phyloP scores from a whole-genome alignment of 1,284 basidiomycete species.

The Boletus holoroseus region DNA sequence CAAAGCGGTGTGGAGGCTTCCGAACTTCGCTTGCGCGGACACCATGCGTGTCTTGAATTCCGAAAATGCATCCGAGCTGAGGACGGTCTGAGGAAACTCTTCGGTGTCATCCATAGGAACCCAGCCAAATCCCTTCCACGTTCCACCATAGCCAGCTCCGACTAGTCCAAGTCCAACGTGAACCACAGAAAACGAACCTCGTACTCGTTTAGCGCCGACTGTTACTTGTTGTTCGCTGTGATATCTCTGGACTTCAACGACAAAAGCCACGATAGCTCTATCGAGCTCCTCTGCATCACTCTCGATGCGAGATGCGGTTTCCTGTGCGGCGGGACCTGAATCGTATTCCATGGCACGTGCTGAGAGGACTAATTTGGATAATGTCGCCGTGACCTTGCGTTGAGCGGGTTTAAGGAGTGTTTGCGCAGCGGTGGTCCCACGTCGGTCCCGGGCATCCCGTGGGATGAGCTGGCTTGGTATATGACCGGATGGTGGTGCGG shows the following conservation, averaged over 20 bases:
- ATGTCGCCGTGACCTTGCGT: conserved; percentile 70
- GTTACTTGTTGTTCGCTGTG: conserved; percentile 39
- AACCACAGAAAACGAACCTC: conserved; percentile 57
- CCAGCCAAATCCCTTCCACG: conserved; percentile 80
- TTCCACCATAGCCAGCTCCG: conserved; percentile 61
- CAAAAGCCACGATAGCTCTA: conserved; percentile 66
- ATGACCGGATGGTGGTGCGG: conserved; percentile 58
- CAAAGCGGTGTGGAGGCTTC: conserved; percentile 37
- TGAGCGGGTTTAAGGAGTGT: conserved; percentile 67
- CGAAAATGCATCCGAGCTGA: conserved; percentile 48
- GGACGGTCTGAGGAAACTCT: conserved; percentile 44
- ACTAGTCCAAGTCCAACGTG: conserved; percentile 69
- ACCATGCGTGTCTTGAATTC: conserved; percentile 48
- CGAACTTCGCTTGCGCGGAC: conserved; percentile 47
- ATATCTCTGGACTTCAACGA: conserved; percentile 61
- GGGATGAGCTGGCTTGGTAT: conserved; percentile 55
- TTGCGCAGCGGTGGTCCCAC: conserved; percentile 43
- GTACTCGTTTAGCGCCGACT: conserved; percentile 49
- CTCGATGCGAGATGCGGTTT: conserved; percentile 69
- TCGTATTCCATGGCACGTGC: conserved; percentile 75
- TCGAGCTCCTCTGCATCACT: conserved; percentile 75
- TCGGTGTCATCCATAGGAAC: conserved; percentile 48
- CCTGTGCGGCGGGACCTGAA: conserved; percentile 52
- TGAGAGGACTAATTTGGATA: conserved; percentile 71
- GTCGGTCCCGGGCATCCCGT: conserved; percentile 42